Base-by-base conservation (phyloP, 257 asterid species). In the Solanum bukasovii region DNA sequence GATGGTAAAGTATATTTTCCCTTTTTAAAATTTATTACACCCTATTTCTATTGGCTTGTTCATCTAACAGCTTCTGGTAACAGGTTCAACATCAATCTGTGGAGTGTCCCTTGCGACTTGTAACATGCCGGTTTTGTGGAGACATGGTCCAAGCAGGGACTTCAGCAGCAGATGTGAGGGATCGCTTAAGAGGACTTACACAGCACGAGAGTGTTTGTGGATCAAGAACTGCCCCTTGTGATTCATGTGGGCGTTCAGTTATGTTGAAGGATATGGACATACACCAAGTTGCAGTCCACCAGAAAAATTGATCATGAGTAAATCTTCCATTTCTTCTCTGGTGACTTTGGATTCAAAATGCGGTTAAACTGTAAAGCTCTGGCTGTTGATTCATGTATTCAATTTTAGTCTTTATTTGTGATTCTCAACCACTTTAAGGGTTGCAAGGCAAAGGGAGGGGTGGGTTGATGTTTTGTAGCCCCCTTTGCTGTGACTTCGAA, bases 191-290 rank as follows among this genome's bases (percentile, higher is more conserved):
- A 89, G 99, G 99, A 77, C 90, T 95, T 84, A 90, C 99, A 1
- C 99, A 96, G 87, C 99, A 97, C 18, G 99, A 97, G 92, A 94
- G 98, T 77, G 52, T 90, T 1, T 97, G 99, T 91, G 99, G 99
- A 74, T 97, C 98, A 7, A 94, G 99, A 89, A 97, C 99, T 12
- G 96, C 99, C 10, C 99, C 99, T 21, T 97, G 99, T 61, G 97
- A 95, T 89, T 97, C 98, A 10, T 97, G 99, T 73, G 99, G 99
- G 70, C 98, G 99, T 46, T 90, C 99, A 5, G 99, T 97, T 10
- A 97, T 97, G 99, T 88, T 97, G 93, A 97, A 97, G 92, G 99
- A 97, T 84, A 97, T 97, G 99, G 98, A 96, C 79, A 95, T 97
- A 77, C 99, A 97, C 92, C 98, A 91, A 85, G 89, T 96, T 81